Evolutionary conservation across 2,329 filamentous ascomycete species (phyloP).

Genomic region (Aschersonia sp.): DNA sequence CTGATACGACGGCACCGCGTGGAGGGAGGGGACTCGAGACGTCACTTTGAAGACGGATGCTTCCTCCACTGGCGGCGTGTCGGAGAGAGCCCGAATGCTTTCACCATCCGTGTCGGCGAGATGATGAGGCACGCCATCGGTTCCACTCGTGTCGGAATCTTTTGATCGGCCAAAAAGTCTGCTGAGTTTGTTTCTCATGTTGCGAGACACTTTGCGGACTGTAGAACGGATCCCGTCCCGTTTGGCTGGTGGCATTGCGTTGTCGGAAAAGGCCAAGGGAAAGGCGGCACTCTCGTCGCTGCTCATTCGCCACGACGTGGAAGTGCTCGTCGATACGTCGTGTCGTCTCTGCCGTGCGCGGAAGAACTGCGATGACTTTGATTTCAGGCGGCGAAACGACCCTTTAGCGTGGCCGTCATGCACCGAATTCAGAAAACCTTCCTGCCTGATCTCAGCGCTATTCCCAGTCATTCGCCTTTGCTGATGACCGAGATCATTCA

Average conservation of each 20-base stretch:
- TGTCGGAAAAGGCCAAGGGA: conserved; percentile 15
- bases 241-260: conserved; percentile 11
- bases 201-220: conserved; percentile 47
- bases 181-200: conserved; percentile 46
- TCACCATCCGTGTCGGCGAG: conserved; percentile 13
- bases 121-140: conserved; percentile 1
- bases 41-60: conserved; percentile 32
- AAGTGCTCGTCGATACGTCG: conserved; percentile 22
- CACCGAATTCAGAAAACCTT: conserved; percentile 19
- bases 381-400: conserved; percentile 19
- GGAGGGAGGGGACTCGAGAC: conserved; percentile 35
- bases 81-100: conserved; percentile 19
- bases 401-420: conserved; percentile 19
- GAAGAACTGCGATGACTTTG: conserved; percentile 30
- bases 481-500: conserved; percentile 29
- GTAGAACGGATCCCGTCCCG: conserved; percentile 28
- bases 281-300: conserved; percentile 23
- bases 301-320: conserved; percentile 34
- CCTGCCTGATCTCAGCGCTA: neutral
- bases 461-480: neutral
- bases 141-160: conserved; percentile 5
- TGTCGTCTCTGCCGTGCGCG: conserved; percentile 19
- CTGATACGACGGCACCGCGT: conserved; percentile 28
- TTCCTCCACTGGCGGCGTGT: conserved; percentile 21
- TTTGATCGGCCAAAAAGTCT: conserved; percentile 17